Evolutionary conservation across 1,139 yeast species (phyloP).

Genomic region (Blastobotrys capitulatus): DNA sequence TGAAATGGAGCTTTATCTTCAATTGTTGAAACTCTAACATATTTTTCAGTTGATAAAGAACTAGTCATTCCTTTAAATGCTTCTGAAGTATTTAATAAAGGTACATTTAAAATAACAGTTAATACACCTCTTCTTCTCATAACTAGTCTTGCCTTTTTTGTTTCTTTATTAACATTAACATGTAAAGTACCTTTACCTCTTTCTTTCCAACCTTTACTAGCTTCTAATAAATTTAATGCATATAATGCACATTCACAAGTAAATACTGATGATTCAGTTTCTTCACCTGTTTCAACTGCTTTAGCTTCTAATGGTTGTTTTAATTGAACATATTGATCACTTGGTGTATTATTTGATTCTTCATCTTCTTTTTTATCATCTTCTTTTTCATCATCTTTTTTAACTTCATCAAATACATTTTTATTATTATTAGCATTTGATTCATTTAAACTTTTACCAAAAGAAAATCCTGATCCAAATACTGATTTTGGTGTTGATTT

Average conservation of each 20-base stretch:
- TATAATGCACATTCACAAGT: slow-evolving; percentile 75
- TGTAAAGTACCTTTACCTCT: slow-evolving; percentile 87
- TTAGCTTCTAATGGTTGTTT: slow-evolving; percentile 37
- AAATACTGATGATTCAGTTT: slow-evolving; percentile 66
- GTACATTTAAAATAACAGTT: slow-evolving; percentile 74
- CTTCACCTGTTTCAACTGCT: slow-evolving; percentile 81
- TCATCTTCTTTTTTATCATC: neutral
- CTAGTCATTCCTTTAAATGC: slow-evolving; percentile 78
- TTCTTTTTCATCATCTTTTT: slow-evolving; percentile 10
- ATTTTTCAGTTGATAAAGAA: slow-evolving; percentile 72
- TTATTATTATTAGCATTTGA: slow-evolving; percentile 2
- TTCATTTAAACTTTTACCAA: slow-evolving; percentile 15
- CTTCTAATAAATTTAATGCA: slow-evolving; percentile 58
- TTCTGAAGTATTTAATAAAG: slow-evolving; percentile 54
- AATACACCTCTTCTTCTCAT: slow-evolving; percentile 90
- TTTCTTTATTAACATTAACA: slow-evolving; percentile 45
- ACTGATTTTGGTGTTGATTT: slow-evolving; percentile 5
- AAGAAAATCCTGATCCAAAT: slow-evolving; percentile 16
- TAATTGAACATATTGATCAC: slow-evolving; percentile 24
- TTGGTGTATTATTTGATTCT: slow-evolving; percentile 7
- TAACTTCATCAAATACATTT: slow-evolving; percentile 13
- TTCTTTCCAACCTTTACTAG: slow-evolving; percentile 87
- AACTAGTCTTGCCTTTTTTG: slow-evolving; percentile 51
- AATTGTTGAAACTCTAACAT: slow-evolving; percentile 58
- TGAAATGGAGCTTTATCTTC: slow-evolving; percentile 65